Base-by-base conservation (phyloP, 2,329 filamentous ascomycete species). In the Coniochaeta pulveracea region DNA sequence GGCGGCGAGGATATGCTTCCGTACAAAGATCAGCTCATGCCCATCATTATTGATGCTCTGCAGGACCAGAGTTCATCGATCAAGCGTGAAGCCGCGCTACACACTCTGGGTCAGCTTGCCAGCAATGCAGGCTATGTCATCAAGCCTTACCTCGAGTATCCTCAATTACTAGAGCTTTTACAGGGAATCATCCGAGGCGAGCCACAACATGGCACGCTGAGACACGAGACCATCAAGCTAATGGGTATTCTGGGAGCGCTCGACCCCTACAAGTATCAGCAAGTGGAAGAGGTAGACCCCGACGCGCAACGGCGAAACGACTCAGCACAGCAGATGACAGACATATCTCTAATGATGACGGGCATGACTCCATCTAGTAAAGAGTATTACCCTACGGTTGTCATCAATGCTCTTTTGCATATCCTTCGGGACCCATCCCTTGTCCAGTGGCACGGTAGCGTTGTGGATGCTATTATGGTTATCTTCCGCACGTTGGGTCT, bases 51-150 rank as follows among this genome's bases (percentile, higher is more conserved):
- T 38, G 82, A 91, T 40, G 88, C 89, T 18, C 65, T 98, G 34
- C 89, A 98, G 55, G 91, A 98, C 51, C 80, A 96, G 46, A 86
- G 85, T 43, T 94, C 89, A 4, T 80, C 85, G 29, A 69, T 77
- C 28, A 96, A 96, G 58, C 78, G 91, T 35, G 88, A 94, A 55
- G 85, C 93, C 5, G 89, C 91, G 3, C 66, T 98, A 19, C 83
- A 84, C 43, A 91, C 91, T 0, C 68, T 98, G 1, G 89, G 89
- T 14, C 88, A 96, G 51, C 64, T 98, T 35, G 86, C 91, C 5
- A 93, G 86, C 50, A 96, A 94, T 56, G 91, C 88, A 10, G 91
- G 93, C 45, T 98, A 98, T 58, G 93, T 98, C 34, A 96, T 98
- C 39, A 78, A 88, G 36, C 93, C 93, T 1, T 98, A 98, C 48